These are phyloP conservation scores for Sporisorium iseilematis-ciliati DNA, from an alignment of 1,284 basidiomycete species.

Conservation along the genomic window DNA sequence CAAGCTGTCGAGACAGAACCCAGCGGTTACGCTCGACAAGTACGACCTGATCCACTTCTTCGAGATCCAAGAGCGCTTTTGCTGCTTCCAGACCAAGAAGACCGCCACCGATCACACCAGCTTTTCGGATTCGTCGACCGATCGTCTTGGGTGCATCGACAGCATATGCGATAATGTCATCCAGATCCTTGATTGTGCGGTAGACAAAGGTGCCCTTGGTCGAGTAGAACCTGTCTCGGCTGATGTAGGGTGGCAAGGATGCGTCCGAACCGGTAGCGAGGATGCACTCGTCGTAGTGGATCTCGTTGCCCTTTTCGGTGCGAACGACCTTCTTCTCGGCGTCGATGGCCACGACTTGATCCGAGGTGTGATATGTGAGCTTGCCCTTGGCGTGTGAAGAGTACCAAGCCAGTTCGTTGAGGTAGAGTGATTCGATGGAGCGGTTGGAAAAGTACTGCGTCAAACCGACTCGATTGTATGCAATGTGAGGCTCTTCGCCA, in stretches of 20 bases:
- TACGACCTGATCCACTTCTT: constrained; percentile 72
- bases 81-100: constrained; percentile 81
- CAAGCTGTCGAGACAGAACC: constrained; percentile 80
- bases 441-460: constrained; percentile 79
- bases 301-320: constrained; percentile 73
- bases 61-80: constrained; percentile 79
- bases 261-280: constrained; percentile 80
- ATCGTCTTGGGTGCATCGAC: constrained; percentile 45
- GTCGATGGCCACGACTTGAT: constrained; percentile 73
- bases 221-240: constrained; percentile 71
- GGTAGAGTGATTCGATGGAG: constrained; percentile 77
- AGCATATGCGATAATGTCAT: constrained; percentile 57
- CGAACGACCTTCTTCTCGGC: constrained; percentile 72
- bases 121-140: constrained; percentile 63
- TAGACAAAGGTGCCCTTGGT: constrained; percentile 79
- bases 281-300: constrained; percentile 75
- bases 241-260: constrained; percentile 77
- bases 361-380: constrained; percentile 63
- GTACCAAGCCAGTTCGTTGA: constrained; percentile 78
- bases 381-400: constrained; percentile 66
- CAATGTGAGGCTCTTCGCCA: constrained; percentile 78
- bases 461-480: constrained; percentile 75
- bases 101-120: constrained; percentile 79
- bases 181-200: constrained; percentile 74
- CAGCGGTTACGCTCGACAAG: constrained; percentile 77